Conservation (phyloP, 1,139 yeast genomes). For the Yamadazyma dendronema region DNA sequence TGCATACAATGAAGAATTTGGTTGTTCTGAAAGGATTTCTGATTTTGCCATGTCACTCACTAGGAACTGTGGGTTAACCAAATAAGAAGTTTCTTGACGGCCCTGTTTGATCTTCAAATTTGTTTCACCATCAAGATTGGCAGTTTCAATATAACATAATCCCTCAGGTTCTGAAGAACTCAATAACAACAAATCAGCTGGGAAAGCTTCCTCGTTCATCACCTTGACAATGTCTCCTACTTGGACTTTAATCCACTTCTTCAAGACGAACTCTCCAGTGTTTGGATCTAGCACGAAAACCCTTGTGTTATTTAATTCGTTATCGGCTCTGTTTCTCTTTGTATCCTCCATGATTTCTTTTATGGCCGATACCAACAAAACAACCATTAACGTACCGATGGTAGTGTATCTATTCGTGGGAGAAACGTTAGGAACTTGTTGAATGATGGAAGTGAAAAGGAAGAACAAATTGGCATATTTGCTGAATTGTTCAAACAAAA, state of each 20-base stretch:
- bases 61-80: conserved; percentile 69
- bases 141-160: conserved; percentile 93
- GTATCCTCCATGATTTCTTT: conserved; percentile 90
- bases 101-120: conserved; percentile 94
- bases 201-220: conserved; percentile 84
- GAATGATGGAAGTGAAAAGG: conserved; percentile 87
- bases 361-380: conserved; percentile 83
- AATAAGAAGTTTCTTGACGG: conserved; percentile 67
- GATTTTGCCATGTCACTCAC: conserved; percentile 31
- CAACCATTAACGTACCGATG: conserved; percentile 83
- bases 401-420: conserved; percentile 97
- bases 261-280: conserved; percentile 59
- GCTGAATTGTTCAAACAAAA: conserved; percentile 92
- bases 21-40: conserved; percentile 77
- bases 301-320: conserved; percentile 78
- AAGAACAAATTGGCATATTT: conserved; percentile 96
- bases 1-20: conserved; percentile 91
- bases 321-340: conserved; percentile 86
- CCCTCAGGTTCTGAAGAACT: conserved; percentile 98
- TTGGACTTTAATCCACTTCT: conserved; percentile 81
- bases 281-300: conserved; percentile 66
- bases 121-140: conserved; percentile 97
- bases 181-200: conserved; percentile 84
- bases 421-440: conserved; percentile 94
- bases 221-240: conserved; percentile 93